These are phyloP conservation scores for Ustilago loliicola DNA, from an alignment of 1,284 basidiomycete genomes.

Conservation along the genomic window DNA sequence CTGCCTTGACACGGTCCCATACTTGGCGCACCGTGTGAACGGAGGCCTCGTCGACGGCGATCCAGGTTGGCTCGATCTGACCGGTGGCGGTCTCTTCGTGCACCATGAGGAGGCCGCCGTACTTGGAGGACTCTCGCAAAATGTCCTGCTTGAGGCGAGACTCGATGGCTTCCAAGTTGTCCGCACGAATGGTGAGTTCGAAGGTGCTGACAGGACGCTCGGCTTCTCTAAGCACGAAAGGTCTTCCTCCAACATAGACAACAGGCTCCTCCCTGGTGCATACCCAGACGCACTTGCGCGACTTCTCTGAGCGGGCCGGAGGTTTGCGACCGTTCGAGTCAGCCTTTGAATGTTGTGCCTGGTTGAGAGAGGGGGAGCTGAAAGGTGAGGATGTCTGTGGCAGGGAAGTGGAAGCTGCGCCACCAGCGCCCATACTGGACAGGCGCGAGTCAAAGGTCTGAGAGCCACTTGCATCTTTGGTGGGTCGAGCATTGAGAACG, in stretches of 20 bases:
- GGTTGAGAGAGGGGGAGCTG: slow-evolving; percentile 19
- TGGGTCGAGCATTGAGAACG: slow-evolving; percentile 75
- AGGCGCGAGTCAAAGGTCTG: slow-evolving; percentile 35
- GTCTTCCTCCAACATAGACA: slow-evolving; percentile 91
- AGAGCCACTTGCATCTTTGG: slow-evolving; percentile 20
- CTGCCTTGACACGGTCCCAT: slow-evolving; percentile 77
- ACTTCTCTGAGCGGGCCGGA: slow-evolving; percentile 29
- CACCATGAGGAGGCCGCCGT: slow-evolving; percentile 90
- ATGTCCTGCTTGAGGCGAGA: slow-evolving; percentile 87
- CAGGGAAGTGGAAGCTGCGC: slow-evolving; percentile 12
- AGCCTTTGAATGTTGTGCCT: background rate
- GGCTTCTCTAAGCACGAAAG: slow-evolving; percentile 95
- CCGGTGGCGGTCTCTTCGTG: slow-evolving; percentile 79
- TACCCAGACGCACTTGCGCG: slow-evolving; percentile 73
- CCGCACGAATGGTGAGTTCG: slow-evolving; percentile 87
- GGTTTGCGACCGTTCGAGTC: slow-evolving; percentile 1
- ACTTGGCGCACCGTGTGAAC: slow-evolving; percentile 90
- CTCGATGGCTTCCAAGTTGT: slow-evolving; percentile 96
- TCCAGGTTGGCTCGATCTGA: slow-evolving; percentile 85
- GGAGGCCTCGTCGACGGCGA: slow-evolving; percentile 85
- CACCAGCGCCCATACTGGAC: slow-evolving; percentile 13
- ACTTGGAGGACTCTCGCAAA: slow-evolving; percentile 86
- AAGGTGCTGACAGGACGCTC: slow-evolving; percentile 85
- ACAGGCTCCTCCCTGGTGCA: slow-evolving; percentile 84
- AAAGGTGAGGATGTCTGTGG: slow-evolving; percentile 23